Evolutionary conservation across 2,329 filamentous ascomycete genomes (phyloP).

Genomic region (Fusarium sp.): DNA sequence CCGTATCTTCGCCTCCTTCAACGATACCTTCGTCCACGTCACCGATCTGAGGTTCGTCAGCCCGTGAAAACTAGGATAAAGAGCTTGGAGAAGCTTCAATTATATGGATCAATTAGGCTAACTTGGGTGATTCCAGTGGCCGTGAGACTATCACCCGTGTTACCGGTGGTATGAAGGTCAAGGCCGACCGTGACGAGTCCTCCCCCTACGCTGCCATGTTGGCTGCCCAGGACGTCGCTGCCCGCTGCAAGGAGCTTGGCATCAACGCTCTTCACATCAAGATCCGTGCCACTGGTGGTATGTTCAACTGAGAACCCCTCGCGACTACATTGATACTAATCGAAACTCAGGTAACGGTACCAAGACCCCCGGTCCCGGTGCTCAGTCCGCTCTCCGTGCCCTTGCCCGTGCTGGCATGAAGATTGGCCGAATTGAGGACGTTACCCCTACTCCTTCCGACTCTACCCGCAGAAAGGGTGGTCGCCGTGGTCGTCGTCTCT

Average conservation of each 20-base stretch:
- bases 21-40: conserved; percentile 96
- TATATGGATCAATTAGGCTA: conserved; percentile 46
- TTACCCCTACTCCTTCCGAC: conserved; percentile 98
- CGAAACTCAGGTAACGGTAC: conserved; percentile 84
- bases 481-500: conserved; percentile 99
- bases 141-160: conserved; percentile 99
- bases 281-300: conserved; percentile 99
- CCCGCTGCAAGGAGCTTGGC: conserved; percentile 79
- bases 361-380: conserved; percentile 99
- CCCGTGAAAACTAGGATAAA: conserved; percentile 37
- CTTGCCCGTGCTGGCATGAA: conserved; percentile 99
- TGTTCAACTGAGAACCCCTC: conserved; percentile 49
- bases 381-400: conserved; percentile 98
- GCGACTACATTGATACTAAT: conserved; percentile 13
- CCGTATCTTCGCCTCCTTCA: conserved; percentile 95
- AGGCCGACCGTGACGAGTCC: conserved; percentile 99
- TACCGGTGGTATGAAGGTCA: conserved; percentile 99
- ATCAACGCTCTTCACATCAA: conserved; percentile 99
- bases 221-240: conserved; percentile 97
- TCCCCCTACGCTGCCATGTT: conserved; percentile 99
- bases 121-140: conserved; percentile 79
- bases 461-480: conserved; percentile 99
- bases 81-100: conserved; percentile 14
- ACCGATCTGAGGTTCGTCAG: conserved; percentile 92
- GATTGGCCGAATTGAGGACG: conserved; percentile 99